These are phyloP conservation scores for Tetrastigma voinierianum DNA, from an alignment of 164 flowering plant species.

Conservation along the genomic window DNA sequence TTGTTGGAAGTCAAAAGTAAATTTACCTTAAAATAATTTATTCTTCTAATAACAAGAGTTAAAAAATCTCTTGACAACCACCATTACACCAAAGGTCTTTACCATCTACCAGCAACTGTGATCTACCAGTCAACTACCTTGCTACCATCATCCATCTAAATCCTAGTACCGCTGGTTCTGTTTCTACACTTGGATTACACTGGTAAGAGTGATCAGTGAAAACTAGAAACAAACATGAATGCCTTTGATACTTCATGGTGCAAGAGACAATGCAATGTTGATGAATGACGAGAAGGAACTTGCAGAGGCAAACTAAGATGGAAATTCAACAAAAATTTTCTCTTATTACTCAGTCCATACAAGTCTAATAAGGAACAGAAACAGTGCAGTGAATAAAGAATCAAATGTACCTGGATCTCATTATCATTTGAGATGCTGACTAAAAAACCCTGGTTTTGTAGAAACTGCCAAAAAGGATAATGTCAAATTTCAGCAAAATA, in stretches of 20 bases:
- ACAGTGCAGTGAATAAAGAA: conserved; percentile 1
- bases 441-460: conserved; percentile 47
- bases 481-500: neutral
- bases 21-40: no score
- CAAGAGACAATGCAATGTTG: neutral
- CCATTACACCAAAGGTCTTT: neutral
- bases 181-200: no score
- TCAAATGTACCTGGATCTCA: conserved; percentile 43
- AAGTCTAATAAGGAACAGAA: conserved; percentile 3
- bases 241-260: no score
- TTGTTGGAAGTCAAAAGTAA: no score
- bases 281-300: neutral
- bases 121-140: neutral
- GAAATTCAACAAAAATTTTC: neutral
- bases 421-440: conserved; percentile 49
- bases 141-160: neutral
- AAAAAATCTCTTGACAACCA: no score
- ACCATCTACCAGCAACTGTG: neutral
- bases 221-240: no score
- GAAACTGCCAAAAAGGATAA: conserved; percentile 38
- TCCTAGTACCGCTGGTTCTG: neutral
- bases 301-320: neutral
- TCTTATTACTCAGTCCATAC: neutral
- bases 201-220: no score
- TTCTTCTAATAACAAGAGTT: no score